Percentiles rank a stretch among this genome's conserved stretches.
Conservation (phyloP, 352 stramenopile genomes). For the Pythium grandisporangium region DNA sequence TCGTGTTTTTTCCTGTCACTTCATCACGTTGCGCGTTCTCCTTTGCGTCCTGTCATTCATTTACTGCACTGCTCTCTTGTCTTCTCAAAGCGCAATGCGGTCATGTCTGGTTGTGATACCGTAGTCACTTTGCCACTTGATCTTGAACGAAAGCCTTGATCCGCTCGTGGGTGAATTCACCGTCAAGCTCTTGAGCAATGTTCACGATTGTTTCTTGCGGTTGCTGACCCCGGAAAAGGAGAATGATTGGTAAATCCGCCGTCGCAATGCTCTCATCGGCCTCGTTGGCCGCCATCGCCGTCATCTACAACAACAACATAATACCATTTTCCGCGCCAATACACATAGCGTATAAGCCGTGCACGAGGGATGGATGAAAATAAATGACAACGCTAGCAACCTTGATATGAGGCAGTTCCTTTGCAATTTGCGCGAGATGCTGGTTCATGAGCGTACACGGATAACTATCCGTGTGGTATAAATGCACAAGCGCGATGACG, state of each 20-base stretch:
- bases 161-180: constrained; percentile 51
- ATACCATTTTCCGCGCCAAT: not conserved
- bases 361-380: not conserved
- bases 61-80: too few species aligned
- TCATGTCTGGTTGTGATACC: too few species aligned
- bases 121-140: too few species aligned
- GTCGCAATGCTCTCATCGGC: constrained; percentile 59
- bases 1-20: too few species aligned
- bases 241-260: constrained; percentile 51
- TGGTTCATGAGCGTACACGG: constrained; percentile 61
- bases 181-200: constrained; percentile 39
- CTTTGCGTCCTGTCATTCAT: too few species aligned
- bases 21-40: too few species aligned
- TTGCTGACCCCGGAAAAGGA: constrained; percentile 44
- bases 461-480: constrained; percentile 68
- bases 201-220: constrained; percentile 56
- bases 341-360: constrained; percentile 1
- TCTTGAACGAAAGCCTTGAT: constrained; percentile 7
- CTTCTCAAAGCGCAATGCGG: too few species aligned
- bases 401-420: constrained; percentile 50
- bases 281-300: constrained; percentile 46
- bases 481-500: constrained; percentile 35
- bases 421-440: constrained; percentile 45
- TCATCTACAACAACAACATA: constrained; percentile 25
- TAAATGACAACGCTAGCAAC: constrained; percentile 11